These are phyloP conservation scores for Exidia glandulosa DNA, from an alignment of 768 basidiomycete species.

Conservation along the genomic window DNA sequence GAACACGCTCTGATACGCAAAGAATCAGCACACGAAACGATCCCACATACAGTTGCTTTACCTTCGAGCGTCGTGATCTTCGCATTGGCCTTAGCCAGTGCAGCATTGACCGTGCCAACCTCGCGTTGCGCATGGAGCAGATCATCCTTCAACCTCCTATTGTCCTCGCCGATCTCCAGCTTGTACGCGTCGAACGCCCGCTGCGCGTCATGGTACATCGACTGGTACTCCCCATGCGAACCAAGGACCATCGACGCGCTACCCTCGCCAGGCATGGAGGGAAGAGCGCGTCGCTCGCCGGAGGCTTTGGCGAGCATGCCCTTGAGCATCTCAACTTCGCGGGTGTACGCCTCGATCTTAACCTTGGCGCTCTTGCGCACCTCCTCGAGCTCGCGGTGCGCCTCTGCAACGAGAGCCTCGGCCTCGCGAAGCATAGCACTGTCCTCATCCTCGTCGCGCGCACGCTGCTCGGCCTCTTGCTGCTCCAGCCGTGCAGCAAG, in stretches of 20 bases:
- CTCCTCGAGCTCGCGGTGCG: conserved; percentile 66
- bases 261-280: conserved; percentile 11
- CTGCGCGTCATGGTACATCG: conserved; percentile 25
- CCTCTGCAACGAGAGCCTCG: conserved; percentile 70
- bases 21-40: neutral
- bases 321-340: conserved; percentile 80
- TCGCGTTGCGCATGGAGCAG: conserved; percentile 54
- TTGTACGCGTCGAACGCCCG: conserved; percentile 72
- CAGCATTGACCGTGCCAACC: conserved; percentile 48
- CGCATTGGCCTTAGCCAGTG: conserved; percentile 74
- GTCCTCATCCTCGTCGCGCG: conserved; percentile 60
- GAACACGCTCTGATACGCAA: conserved; percentile 17
- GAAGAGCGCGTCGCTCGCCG: neutral
- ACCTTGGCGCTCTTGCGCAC: conserved; percentile 61
- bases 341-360: conserved; percentile 70
- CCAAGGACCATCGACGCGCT: conserved; percentile 1
- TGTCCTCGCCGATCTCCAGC: conserved; percentile 71
- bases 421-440: conserved; percentile 61
- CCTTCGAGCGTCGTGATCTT: conserved; percentile 71
- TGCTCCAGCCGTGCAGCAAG: conserved; percentile 77
- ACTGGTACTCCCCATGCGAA: neutral
- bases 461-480: conserved; percentile 68
- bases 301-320: conserved; percentile 50
- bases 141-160: conserved; percentile 62
- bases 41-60: conserved; percentile 22